Base-by-base conservation (phyloP, 2,329 filamentous ascomycete genomes). In the Whalleya microplaca region DNA sequence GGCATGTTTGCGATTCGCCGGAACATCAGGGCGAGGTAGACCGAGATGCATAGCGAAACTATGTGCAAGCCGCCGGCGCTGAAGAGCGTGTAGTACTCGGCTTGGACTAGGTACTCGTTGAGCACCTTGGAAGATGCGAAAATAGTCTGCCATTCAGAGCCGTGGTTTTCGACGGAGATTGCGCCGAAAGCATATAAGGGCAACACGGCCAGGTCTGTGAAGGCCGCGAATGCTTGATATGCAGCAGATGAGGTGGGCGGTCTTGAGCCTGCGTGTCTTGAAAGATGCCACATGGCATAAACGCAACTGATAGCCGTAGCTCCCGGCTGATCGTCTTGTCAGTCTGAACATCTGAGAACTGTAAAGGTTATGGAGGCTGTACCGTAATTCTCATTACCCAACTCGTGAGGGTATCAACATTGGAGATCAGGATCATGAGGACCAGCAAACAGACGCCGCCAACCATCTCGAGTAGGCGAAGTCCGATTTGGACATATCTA, bases 281-380 rank as follows among this genome's bases (percentile, higher is more conserved):
- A 80, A 41, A 96, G 84, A 71, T 97, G 92, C 67, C 90, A 95
- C 58, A 96, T 82, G 42, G 84, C 90, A 73, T 98, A 98, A 18
- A 86, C 67, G 16, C 84, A 86, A 70, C 92, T 87, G 3, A 90
- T 66, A 45, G 88, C 82, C 49, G 89, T 88, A 41, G 94, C 80
- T n/a, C 85, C 90, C 54, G 91, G 86, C 92, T 96, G 56, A 2
- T 55, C 41, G n/a, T 40, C 21, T 40, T 3, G 57, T 69, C 41
- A 72, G 66, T 49, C 21, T 23, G 18, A 29, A 47, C 18, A 29
- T 12, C 4, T 2, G 9, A 4, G 29, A 37, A 12, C 41, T 8
- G 21, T 21, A 19, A 10, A 51, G 32, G 18, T 7, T n/a, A 37
- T 37, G 21, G 19, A 48, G 32, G 37, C 75, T 89, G 67, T 83